phyloP scores from a whole-genome alignment of 78 protist genomes.

The Dictyostelium intermedium region DNA sequence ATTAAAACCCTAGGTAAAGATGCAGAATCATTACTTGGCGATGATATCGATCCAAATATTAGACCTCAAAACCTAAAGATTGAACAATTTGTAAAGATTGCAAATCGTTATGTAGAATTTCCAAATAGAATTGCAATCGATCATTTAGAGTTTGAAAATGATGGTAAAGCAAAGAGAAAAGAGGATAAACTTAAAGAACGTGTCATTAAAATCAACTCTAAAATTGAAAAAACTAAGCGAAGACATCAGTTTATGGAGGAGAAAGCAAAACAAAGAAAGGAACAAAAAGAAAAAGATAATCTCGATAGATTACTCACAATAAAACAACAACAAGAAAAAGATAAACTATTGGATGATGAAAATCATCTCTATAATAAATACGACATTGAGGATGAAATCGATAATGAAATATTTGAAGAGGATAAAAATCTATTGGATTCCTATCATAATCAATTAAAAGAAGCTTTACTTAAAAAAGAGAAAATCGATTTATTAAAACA shows the following conservation, averaged over 20 bases:
- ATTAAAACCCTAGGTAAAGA: slow-evolving; percentile 10
- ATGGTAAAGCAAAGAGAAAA: slow-evolving; percentile 12
- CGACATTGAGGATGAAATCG: not conserved
- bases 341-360: not conserved
- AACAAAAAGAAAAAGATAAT: not conserved
- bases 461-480: not conserved
- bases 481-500: not conserved
- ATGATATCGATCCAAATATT: not conserved
- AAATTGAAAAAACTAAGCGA: not conserved
- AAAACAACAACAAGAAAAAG: not conserved
- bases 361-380: not conserved
- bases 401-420: not conserved
- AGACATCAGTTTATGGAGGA: not conserved
- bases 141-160: slow-evolving; percentile 17
- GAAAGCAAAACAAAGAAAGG: not conserved
- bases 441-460: not conserved
- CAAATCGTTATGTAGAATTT: slow-evolving; percentile 32
- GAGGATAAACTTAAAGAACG: slow-evolving; percentile 9
- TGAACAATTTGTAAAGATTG: slow-evolving; percentile 44
- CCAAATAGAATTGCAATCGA: slow-evolving; percentile 13
- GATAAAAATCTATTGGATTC: not conserved
- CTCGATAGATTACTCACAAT: not conserved
- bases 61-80: slow-evolving; percentile 73
- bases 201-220: not conserved
- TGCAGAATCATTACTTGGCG: not conserved